These are phyloP conservation scores for Pseudocercospora musae DNA, from an alignment of 2,329 filamentous ascomycete species.

Conservation along the genomic window DNA sequence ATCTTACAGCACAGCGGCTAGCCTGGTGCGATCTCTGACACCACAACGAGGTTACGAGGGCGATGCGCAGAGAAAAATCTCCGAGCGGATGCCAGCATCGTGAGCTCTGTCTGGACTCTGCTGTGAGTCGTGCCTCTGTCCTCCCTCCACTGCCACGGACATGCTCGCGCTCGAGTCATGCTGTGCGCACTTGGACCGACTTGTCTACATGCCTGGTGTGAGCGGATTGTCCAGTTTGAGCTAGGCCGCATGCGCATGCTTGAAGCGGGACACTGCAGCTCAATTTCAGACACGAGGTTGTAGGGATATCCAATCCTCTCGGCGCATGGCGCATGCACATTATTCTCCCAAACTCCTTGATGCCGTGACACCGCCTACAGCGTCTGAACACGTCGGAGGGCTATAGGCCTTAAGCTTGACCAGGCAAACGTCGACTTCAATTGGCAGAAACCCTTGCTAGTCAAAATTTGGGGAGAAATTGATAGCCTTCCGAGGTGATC, in stretches of 20 bases:
- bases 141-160: conserved; percentile 16
- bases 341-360: conserved; percentile 3
- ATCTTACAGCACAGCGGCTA: conserved; percentile 14
- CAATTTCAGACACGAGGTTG: conserved; percentile 24
- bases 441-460: too few species aligned
- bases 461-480: too few species aligned
- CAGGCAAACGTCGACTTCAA: too few species aligned
- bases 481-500: too few species aligned
- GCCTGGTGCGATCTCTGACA: conserved; percentile 1
- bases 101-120: conserved; percentile 7
- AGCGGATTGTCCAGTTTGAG: conserved; percentile 13
- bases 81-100: conserved; percentile 18
- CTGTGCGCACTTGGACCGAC: conserved; percentile 16
- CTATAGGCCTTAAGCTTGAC: too few species aligned
- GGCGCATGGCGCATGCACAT: conserved; percentile 16
- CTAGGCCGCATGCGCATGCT: conserved; percentile 13
- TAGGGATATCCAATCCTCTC: conserved; percentile 20
- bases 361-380: conserved; percentile 16
- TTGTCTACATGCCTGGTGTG: conserved; percentile 8
- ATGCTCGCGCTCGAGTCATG: conserved; percentile 23
- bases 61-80: conserved; percentile 14
- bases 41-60: conserved; percentile 17
- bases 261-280: conserved; percentile 19
- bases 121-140: conserved; percentile 8
- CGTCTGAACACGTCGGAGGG: too few species aligned